Conservation (phyloP, 2,329 filamentous ascomycete genomes). For the Aphanoascus verrucosus region DNA sequence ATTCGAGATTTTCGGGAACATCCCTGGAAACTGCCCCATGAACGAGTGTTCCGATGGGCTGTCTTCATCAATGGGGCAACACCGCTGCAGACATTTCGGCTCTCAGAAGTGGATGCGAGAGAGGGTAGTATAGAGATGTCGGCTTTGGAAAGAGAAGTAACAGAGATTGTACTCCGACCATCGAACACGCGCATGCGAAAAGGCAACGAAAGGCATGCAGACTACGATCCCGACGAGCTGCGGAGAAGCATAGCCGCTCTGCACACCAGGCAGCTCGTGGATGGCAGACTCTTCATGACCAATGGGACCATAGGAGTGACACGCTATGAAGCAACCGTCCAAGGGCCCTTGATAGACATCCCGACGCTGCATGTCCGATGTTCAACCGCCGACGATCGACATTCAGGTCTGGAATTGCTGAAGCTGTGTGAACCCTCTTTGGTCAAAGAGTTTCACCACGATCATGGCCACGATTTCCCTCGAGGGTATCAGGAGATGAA, state of each 20-base stretch:
- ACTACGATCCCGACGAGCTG: slow-evolving; percentile 15
- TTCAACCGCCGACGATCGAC: slow-evolving; percentile 12
- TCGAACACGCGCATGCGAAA: slow-evolving; percentile 16
- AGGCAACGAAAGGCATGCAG: slow-evolving; percentile 12
- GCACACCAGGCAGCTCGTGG: slow-evolving; percentile 12
- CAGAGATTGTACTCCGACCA: slow-evolving; percentile 14
- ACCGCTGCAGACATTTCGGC: slow-evolving; percentile 16
- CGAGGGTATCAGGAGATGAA: slow-evolving; percentile 16
- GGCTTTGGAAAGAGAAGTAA: slow-evolving; percentile 13
- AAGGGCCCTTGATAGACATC: slow-evolving; percentile 15
- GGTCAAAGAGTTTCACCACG: slow-evolving; percentile 15
- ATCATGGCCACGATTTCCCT: slow-evolving; percentile 17
- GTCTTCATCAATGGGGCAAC: slow-evolving; percentile 17
- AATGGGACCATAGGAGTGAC: slow-evolving; percentile 13
- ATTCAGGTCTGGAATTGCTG: slow-evolving; percentile 13
- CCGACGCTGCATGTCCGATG: slow-evolving; percentile 16
- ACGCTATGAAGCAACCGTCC: slow-evolving; percentile 9
- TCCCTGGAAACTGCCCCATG: slow-evolving; percentile 16
- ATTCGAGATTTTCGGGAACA: slow-evolving; percentile 14
- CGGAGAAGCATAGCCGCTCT: slow-evolving; percentile 12
- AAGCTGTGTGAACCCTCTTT: slow-evolving; percentile 15
- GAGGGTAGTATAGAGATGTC: slow-evolving; percentile 13
- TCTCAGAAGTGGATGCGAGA: slow-evolving; percentile 11
- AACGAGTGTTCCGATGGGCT: slow-evolving; percentile 17
- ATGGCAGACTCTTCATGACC: slow-evolving; percentile 12